Evolutionary conservation across 2,329 filamentous ascomycete genomes (phyloP), one percentile per base, ranked within the genome.

Genomic region (Lachnellula subtilissima): DNA sequence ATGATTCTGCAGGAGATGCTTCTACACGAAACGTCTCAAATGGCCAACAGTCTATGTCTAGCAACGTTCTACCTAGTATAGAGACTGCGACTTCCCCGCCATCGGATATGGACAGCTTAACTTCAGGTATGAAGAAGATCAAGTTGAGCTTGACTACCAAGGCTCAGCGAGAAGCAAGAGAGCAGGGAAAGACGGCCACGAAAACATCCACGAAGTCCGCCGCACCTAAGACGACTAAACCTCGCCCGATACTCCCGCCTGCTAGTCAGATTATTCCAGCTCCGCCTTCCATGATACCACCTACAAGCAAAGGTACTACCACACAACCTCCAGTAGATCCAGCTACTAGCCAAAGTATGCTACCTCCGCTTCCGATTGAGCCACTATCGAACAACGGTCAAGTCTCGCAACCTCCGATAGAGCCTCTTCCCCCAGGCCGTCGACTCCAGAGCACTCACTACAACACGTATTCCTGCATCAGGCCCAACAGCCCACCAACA

Each of bases 111-210:
- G 80, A 85, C 52, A 77, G 72, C 50, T 74, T 87, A 58, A 80
- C 82, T 0, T 75, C 73, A 37, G 78, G 80, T 1, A 80, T 86
- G 77, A 84, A 81, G 67, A 84, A 80, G 67, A 81, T 86, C 56
- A 84, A 80, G 66, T 83, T 86, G 63, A 85, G 80, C 52, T 68
- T 86, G 25, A 84, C 58, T 2, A 67, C 81, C 1, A 77, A 83
- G 57, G 75, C 81, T 40, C 79, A 84, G 63, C 79, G 76, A 62
- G 82, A 83, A 50, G 81, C 79, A 1, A 77, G 74, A 25, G 76
- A 77, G 52, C 66, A 67, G 53, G 64, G 57, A 32, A 61, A 60
- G 53, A 45, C 42, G 32, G 45, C 54, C 17, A 35, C 43, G 17
- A 55, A 48, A 54, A 55, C 55, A 15, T 25, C 45, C 14, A 46